These are phyloP conservation scores for Niebla homalea DNA, from an alignment of 495 filamentous ascomycete genomes.

Conservation along the genomic window DNA sequence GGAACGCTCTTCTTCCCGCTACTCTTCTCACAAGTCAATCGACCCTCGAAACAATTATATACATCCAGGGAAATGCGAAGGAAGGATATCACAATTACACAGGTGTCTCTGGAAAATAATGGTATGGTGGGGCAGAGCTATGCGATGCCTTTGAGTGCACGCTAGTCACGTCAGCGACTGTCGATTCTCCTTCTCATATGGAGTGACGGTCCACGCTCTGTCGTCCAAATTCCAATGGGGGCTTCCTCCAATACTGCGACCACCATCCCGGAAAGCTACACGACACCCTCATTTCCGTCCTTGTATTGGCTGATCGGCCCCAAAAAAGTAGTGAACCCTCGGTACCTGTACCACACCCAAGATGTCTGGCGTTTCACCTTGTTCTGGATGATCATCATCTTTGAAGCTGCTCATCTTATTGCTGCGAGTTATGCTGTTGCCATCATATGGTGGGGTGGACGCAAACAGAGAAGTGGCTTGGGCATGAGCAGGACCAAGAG, in stretches of 20 bases:
- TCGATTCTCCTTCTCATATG: too few species aligned
- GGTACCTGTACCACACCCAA: slow-evolving; percentile 60
- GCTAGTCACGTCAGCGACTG: too few species aligned
- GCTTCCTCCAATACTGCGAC: slow-evolving; percentile 11
- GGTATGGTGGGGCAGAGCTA: too few species aligned
- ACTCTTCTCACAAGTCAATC: too few species aligned
- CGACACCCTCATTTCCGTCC: slow-evolving; percentile 68
- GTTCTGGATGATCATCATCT: slow-evolving; percentile 61
- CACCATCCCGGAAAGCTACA: slow-evolving; percentile 52
- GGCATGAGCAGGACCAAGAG: slow-evolving; percentile 27
- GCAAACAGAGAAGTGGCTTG: slow-evolving; percentile 16
- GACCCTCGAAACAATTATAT: too few species aligned
- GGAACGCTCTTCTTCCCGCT: too few species aligned
- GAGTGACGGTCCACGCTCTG: too few species aligned
- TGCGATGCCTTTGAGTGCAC: too few species aligned
- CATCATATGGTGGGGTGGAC: slow-evolving; percentile 40
- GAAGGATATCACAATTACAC: too few species aligned
- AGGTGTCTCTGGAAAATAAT: too few species aligned
- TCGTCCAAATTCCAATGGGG: too few species aligned
- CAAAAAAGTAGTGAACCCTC: slow-evolving; percentile 29
- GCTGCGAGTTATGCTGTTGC: slow-evolving; percentile 60
- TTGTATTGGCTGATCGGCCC: slow-evolving; percentile 65
- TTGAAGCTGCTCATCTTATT: slow-evolving; percentile 28
- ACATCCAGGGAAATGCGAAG: too few species aligned
- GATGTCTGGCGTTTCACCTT: slow-evolving; percentile 92